Base-by-base conservation (phyloP, 2,329 filamentous ascomycete species). In the Daldinia sp. region DNA sequence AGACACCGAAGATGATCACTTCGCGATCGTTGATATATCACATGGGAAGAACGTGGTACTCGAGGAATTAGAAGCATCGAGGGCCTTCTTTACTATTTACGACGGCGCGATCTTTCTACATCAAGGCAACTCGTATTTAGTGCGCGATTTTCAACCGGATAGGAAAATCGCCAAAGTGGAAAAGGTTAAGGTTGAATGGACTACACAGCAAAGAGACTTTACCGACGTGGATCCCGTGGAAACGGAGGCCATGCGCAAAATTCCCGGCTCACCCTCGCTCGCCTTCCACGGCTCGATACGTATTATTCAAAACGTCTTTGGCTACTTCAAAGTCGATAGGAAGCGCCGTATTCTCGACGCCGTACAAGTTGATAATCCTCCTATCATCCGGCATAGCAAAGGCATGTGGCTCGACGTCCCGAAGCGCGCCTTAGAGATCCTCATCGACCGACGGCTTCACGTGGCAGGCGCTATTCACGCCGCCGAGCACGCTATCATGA, bases 391-490 rank as follows among this genome's bases (percentile, higher is more conserved):
- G 3, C 87, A 90, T 76, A 92, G 89, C 74, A 97, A 96, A 78
- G 96, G 94, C 42, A 93, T 98, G 89, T 99, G 96, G 96, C 87
- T 98, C 13, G 95, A 98, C 77, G 89, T 99, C 2, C 95, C 96
- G 0, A 90, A 90, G 68, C 80, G 79, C 0, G 94, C 94, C 0
- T 87, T 98, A 5, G 89, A 93, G 13, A 94, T 98, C 46, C 86
- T 99, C 0, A 87, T 90, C 44, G 86, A 86, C 0, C 85, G 90
- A 6, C 85, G 89, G 0, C 84, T 98, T 35, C 93, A 98, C 78
- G 86, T 95, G 9, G 95, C 93, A 0, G 96, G 91, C 0, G 93
- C 93, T 0, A 98, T 99, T 65, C 96, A 98, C 77, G 95, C 95
- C 0, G 95, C 96, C 2, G 94, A 98, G 80, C 96, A 99, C 78